phyloP scores from a whole-genome alignment of 106 monocot species.

The Dendrobium huoshanense region DNA sequence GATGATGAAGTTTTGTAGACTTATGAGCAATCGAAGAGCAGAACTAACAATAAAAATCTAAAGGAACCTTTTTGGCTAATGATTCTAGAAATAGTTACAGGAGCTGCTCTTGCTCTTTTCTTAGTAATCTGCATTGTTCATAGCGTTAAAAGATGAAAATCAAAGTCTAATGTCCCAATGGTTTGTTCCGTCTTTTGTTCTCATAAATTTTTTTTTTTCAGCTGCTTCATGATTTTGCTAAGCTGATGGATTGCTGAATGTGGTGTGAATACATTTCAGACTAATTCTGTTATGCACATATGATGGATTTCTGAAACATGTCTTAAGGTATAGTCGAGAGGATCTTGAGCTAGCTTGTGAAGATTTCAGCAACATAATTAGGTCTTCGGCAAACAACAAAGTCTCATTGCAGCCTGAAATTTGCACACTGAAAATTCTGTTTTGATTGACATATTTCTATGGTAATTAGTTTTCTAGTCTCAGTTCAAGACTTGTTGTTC shows the following conservation, averaged over 20 bases:
- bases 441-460: too few species aligned
- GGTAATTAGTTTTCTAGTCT: too few species aligned
- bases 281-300: conserved; percentile 26
- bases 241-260: too few species aligned
- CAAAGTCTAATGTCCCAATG: conserved; percentile 28
- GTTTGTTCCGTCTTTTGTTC: conserved; percentile 25
- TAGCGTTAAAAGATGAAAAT: conserved; percentile 31
- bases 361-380: conserved; percentile 97
- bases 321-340: conserved; percentile 42
- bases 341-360: too few species aligned
- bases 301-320: conserved; percentile 50
- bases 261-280: neutral
- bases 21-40: conserved; percentile 2
- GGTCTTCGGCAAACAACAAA: conserved; percentile 55
- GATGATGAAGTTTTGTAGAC: neutral
- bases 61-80: conserved; percentile 74
- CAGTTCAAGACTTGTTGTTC: too few species aligned
- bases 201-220: neutral
- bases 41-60: conserved; percentile 18
- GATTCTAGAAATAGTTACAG: conserved; percentile 62
- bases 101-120: conserved; percentile 25
- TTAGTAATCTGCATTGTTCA: conserved; percentile 20
- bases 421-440: too few species aligned
- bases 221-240: conserved; percentile 1
- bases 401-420: conserved; percentile 21